phyloP scores from a whole-genome alignment of 768 basidiomycete species.

The Serendipita sp. region DNA sequence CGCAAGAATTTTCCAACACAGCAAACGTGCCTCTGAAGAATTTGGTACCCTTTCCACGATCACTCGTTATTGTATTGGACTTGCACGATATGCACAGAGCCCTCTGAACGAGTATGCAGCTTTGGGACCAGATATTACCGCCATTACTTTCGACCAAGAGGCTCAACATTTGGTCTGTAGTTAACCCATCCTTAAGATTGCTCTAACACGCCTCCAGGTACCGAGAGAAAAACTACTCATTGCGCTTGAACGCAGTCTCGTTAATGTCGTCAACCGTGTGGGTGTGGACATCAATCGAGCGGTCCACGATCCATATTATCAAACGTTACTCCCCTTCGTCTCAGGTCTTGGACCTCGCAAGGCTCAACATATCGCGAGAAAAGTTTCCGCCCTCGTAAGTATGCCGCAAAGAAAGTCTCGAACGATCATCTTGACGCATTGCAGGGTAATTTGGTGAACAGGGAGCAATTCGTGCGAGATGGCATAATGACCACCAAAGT shows the following conservation, averaged over 20 bases:
- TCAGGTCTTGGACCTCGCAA: constrained; percentile 92
- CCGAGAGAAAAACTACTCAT: constrained; percentile 68
- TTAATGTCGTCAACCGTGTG: constrained; percentile 80
- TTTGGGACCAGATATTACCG: constrained; percentile 65
- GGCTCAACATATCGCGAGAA: constrained; percentile 66
- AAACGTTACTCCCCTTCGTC: constrained; percentile 74
- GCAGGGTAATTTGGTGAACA: constrained; percentile 74
- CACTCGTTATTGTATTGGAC: constrained; percentile 82
- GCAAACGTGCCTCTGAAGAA: constrained; percentile 68
- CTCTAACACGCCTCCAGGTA: constrained; percentile 33
- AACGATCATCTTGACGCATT: constrained; percentile 1
- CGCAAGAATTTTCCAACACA: constrained; percentile 86
- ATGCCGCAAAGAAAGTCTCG: not conserved
- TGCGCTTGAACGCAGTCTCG: constrained; percentile 71
- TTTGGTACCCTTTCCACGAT: constrained; percentile 60
- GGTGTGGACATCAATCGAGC: constrained; percentile 96
- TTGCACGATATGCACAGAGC: constrained; percentile 85
- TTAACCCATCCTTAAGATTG: constrained; percentile 4
- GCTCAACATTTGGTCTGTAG: constrained; percentile 64
- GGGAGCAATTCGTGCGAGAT: constrained; percentile 74
- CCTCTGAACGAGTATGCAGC: constrained; percentile 91
- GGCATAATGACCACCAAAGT: constrained; percentile 70
- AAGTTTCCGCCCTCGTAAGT: constrained; percentile 60
- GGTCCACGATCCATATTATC: constrained; percentile 76
- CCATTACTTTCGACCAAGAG: constrained; percentile 71